Percentiles rank a stretch among this genome's conserved stretches.
Conservation (phyloP, 2,329 filamentous ascomycete species). For the Aureobasidium namibiae region DNA sequence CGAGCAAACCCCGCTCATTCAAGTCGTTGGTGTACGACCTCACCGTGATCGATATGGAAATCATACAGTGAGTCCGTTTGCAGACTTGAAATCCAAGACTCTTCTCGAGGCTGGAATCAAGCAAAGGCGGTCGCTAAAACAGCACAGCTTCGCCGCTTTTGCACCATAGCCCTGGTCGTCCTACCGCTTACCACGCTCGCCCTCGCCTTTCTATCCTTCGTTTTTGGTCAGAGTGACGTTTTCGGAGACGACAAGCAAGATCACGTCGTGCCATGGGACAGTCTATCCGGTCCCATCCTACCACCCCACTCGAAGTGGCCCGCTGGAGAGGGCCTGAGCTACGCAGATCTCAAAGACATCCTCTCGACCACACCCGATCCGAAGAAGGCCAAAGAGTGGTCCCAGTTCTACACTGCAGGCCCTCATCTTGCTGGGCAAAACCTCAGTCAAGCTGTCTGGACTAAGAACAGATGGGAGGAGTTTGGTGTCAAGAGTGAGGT, state of each 20-base stretch:
- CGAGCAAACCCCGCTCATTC: constrained; percentile 55
- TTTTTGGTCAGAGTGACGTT: constrained; percentile 25
- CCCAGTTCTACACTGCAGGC: constrained; percentile 42
- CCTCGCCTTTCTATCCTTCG: constrained; percentile 31
- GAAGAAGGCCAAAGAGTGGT: constrained; percentile 42
- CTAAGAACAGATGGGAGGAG: constrained; percentile 40
- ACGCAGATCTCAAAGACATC: constrained; percentile 47
- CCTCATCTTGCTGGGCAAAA: constrained; percentile 46
- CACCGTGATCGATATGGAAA: constrained; percentile 37
- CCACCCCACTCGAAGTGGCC: constrained; percentile 33
- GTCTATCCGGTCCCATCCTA: constrained; percentile 18
- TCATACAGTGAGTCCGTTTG: constrained; percentile 33
- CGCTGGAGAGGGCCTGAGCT: constrained; percentile 39
- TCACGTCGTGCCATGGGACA: neutral
- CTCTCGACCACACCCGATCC: constrained; percentile 47
- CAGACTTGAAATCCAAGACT: neutral
- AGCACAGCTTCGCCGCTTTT: constrained; percentile 52
- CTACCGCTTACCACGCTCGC: constrained; percentile 31
- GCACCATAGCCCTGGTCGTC: constrained; percentile 46
- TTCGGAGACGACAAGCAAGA: constrained; percentile 27
- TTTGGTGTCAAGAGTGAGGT: constrained; percentile 40
- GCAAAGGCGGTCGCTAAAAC: neutral
- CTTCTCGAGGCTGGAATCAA: neutral
- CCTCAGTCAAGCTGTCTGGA: constrained; percentile 44
- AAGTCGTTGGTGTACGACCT: constrained; percentile 48